A percentile compares a stretch with the other conserved stretches of the same genome.
Evolutionary conservation across 1,139 yeast species (phyloP).

Genomic region (Tardiomyces depauwii): DNA sequence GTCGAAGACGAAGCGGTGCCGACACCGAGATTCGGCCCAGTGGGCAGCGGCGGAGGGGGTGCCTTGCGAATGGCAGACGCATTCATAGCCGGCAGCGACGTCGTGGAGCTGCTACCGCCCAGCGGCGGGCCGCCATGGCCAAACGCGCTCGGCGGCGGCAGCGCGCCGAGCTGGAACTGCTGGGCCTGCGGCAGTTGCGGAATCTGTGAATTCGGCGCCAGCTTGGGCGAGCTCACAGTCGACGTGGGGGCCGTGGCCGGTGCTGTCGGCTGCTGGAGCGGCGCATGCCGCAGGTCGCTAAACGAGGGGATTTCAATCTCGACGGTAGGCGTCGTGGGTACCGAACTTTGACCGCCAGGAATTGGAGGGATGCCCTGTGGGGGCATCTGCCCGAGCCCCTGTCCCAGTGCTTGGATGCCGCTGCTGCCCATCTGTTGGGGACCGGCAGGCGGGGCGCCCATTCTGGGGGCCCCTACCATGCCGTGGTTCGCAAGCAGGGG

Average conservation of each 20-base stretch:
- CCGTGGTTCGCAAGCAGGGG: background rate
- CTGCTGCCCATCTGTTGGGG: background rate
- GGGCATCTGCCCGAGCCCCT: conserved; percentile 22
- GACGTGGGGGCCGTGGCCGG: conserved; percentile 3
- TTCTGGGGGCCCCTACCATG: background rate
- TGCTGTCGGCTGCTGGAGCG: conserved; percentile 4
- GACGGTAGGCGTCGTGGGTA: conserved; percentile 33
- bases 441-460: background rate
- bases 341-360: background rate
- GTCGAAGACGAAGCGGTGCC: no score
- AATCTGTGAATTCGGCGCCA: background rate
- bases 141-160: background rate
- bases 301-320: conserved; percentile 49
- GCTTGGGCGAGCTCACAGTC: background rate
- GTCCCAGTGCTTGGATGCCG: background rate
- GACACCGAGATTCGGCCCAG: background rate
- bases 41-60: background rate
- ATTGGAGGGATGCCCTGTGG: conserved; percentile 32
- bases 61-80: background rate
- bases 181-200: no score
- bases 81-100: background rate
- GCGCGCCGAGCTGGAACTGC: background rate
- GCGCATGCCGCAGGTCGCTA: conserved; percentile 27
- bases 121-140: no score
- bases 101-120: background rate